Conservation (phyloP, 495 filamentous ascomycete genomes). For the Penicillium subrubescens region DNA sequence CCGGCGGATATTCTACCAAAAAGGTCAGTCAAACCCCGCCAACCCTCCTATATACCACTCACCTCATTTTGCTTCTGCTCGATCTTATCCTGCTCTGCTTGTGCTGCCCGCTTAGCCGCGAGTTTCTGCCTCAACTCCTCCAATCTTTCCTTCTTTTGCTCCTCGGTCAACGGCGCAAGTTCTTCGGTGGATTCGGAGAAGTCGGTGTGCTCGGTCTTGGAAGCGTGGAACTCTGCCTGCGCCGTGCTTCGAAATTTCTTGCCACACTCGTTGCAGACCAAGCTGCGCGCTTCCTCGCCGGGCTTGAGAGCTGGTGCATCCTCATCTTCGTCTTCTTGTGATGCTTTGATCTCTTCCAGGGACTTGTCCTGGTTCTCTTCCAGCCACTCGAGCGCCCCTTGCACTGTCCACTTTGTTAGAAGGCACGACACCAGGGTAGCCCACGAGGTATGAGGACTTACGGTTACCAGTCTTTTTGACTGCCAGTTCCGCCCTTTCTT, state of each 20-base stretch:
- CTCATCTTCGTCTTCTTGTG: constrained; percentile 51
- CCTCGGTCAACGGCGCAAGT: constrained; percentile 85
- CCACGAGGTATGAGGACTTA: constrained; percentile 45
- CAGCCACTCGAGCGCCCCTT: constrained; percentile 91
- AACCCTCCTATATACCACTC: not conserved
- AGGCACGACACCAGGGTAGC: not conserved
- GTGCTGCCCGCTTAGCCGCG: constrained; percentile 70
- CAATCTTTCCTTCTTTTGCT: constrained; percentile 81
- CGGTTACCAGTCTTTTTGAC: constrained; percentile 74
- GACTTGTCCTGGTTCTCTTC: constrained; percentile 84
- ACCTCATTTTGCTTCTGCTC: constrained; percentile 91
- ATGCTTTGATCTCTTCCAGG: constrained; percentile 70
- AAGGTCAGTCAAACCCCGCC: not conserved
- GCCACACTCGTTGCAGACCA: constrained; percentile 88
- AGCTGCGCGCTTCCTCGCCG: constrained; percentile 63
- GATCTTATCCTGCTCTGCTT: constrained; percentile 73
- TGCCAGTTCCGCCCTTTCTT: constrained; percentile 76
- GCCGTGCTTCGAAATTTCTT: constrained; percentile 83
- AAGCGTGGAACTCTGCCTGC: constrained; percentile 87
- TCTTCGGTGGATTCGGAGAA: constrained; percentile 94
- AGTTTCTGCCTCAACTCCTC: constrained; percentile 72
- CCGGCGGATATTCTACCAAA: constrained; percentile 72
- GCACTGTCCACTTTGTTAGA: constrained; percentile 56
- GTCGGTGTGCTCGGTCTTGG: constrained; percentile 84
- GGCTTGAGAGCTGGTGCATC: constrained; percentile 59